These are phyloP conservation scores for Cyamopsis tetragonoloba DNA, from an alignment of 306 rosid genomes.

Conservation along the genomic window DNA sequence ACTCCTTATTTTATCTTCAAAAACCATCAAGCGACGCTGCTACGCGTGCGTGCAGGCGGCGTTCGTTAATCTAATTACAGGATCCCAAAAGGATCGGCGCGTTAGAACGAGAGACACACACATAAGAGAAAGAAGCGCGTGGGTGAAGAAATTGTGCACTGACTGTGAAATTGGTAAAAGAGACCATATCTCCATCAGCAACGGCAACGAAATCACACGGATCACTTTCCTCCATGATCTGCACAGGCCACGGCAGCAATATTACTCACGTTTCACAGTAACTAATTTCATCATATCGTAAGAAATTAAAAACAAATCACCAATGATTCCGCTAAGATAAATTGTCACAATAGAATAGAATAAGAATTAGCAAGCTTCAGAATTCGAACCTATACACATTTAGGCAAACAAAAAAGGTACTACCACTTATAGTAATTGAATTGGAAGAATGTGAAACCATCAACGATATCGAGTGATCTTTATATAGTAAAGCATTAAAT, in stretches of 20 bases:
- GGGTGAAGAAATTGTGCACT: constrained; percentile 1
- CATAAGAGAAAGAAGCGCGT: not conserved
- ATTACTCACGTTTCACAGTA: not conserved
- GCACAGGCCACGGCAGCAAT: not conserved
- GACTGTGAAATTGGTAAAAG: constrained; percentile 4
- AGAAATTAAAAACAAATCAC: too few relatives aligned
- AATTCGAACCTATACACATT: not conserved
- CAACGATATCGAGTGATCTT: not conserved
- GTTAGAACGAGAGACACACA: not conserved
- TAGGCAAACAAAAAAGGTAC: not conserved
- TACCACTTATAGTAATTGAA: not conserved
- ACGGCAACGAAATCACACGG: constrained; percentile 25
- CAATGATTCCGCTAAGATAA: too few relatives aligned
- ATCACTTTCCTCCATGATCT: constrained; percentile 39
- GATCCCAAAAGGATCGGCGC: constrained; percentile 15
- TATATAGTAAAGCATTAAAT: not conserved
- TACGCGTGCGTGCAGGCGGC: constrained; percentile 17
- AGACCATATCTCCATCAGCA: constrained; percentile 26
- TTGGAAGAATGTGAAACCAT: not conserved
- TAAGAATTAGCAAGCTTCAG: not conserved
- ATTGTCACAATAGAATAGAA: not conserved
- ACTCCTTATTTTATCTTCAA: not conserved
- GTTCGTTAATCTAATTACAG: constrained; percentile 13
- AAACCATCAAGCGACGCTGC: not conserved
- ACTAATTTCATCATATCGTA: not conserved